Evolutionary conservation across 495 filamentous ascomycete species (phyloP), one percentile per base, ranked within the genome.

Genomic region (Podospora tetraspora): DNA sequence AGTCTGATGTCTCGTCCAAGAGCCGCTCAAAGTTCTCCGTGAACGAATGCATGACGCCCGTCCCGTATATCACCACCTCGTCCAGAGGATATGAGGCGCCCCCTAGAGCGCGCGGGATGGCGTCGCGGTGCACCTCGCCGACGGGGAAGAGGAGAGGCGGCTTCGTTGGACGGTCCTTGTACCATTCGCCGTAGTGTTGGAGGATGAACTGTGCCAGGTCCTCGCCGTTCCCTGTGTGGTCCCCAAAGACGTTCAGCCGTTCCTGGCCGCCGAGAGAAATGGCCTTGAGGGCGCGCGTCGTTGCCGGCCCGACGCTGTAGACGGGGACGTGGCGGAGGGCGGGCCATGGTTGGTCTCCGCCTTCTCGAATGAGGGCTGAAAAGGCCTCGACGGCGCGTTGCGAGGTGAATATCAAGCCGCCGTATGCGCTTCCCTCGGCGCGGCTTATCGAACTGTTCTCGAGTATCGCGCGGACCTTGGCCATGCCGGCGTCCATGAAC

Each of bases 231-330:
- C 94, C 96, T 1, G 90, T 87, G 37, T 94, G 87, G 37, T 89
- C 86, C 61, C 95, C 96, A 72, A 88, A 84, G 65, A 92, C 82
- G 19, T 83, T 84, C 73, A 13, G 75, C 5, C 79, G 12, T 63
- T 59, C 61, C 82, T 79, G 52, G 81, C 34, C 34, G 34, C 34
- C 34, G 78, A 7, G 80, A 37, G 81, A 79, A 4, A 94, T 81
- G 3, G 88, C 85, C 57, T 81, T 80, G 52, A 97, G 79, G 6
- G 91, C 88, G 29, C 88, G 84, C 11, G 88, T 90, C 7, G 95
- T 99, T 4, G 95, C 95, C 9, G 95, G 94, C 0, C 95, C 95
- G 67, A 99, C 95, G 43, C 90, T 92, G 77, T 97, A 99, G 22
- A 97, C 80, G 27, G 88, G 85, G 59, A 91, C 74, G 57, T 83